Evolutionary conservation across 345 rosid genomes (phyloP).

Genomic region (Isatis tinctoria): DNA sequence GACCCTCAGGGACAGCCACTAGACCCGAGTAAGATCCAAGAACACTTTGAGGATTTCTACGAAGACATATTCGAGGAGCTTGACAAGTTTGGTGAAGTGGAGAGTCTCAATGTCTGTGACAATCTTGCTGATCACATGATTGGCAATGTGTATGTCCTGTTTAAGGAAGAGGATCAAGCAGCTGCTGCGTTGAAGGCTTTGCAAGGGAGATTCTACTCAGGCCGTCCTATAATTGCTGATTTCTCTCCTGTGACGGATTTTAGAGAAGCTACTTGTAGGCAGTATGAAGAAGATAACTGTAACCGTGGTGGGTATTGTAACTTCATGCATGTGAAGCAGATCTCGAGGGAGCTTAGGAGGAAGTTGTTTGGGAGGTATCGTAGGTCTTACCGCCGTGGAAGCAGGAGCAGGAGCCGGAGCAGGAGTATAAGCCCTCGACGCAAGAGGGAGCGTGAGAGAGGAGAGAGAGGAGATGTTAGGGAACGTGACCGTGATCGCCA

Average conservation of each 20-base stretch:
- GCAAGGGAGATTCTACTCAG: constrained; percentile 77
- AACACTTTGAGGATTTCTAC: constrained; percentile 72
- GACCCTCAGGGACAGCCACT: constrained; percentile 63
- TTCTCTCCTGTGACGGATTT: constrained; percentile 93
- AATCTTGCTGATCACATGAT: constrained; percentile 95
- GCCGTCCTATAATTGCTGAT: constrained; percentile 88
- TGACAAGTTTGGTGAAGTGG: constrained; percentile 78
- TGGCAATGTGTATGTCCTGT: constrained; percentile 80
- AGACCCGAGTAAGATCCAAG: constrained; percentile 70
- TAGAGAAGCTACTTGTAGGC: constrained; percentile 85
- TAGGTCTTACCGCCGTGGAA: constrained; percentile 46
- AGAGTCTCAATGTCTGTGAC: constrained; percentile 76
- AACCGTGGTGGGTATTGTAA: constrained; percentile 95
- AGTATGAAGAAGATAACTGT: constrained; percentile 75
- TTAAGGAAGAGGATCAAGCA: constrained; percentile 86
- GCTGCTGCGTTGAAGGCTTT: constrained; percentile 75
- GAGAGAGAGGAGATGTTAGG: constrained; percentile 38
- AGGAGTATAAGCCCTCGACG: constrained; percentile 44
- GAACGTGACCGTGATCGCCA: constrained; percentile 34
- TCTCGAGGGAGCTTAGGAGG: constrained; percentile 75
- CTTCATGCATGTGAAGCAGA: constrained; percentile 84
- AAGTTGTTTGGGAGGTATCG: constrained; percentile 69
- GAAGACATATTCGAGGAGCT: constrained; percentile 88
- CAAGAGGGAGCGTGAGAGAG: constrained; percentile 45
- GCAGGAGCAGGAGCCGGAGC: constrained; percentile 53